A percentile compares a stretch with the other conserved stretches of the same genome.
Evolutionary conservation across 1,139 yeast species (phyloP).

Genomic region (Yamadazyma sp.): DNA sequence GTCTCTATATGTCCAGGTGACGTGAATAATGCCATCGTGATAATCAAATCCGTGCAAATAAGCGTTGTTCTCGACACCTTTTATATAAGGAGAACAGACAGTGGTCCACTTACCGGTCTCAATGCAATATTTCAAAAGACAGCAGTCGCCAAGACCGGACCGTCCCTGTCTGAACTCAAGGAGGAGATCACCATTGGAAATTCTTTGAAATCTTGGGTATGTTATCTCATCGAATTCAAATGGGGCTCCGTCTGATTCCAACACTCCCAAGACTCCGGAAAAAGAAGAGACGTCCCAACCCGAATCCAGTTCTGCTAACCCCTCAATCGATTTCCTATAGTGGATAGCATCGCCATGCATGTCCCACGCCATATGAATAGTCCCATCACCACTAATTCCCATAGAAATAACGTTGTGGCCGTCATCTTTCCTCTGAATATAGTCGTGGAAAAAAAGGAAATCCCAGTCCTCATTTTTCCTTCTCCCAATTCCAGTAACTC

Average conservation of each 20-base stretch:
- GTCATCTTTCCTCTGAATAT: slow-evolving; percentile 15
- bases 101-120: slow-evolving; percentile 10
- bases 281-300: slow-evolving; percentile 4
- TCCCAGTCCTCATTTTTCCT: slow-evolving; percentile 4
- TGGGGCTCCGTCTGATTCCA: background rate
- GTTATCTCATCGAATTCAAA: slow-evolving; percentile 12
- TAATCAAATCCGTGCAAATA: slow-evolving; percentile 18
- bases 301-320: slow-evolving; percentile 2
- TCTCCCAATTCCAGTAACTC: slow-evolving; percentile 7
- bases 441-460: slow-evolving; percentile 10
- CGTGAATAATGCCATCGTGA: slow-evolving; percentile 11
- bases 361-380: slow-evolving; percentile 18
- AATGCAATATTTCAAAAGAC: slow-evolving; percentile 11
- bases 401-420: slow-evolving; percentile 18
- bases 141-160: slow-evolving; percentile 19
- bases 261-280: background rate
- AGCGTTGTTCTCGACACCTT: slow-evolving; percentile 17
- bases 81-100: slow-evolving; percentile 12
- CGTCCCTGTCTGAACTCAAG: slow-evolving; percentile 17
- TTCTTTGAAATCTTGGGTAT: slow-evolving; percentile 17
- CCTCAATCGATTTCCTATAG: slow-evolving; percentile 7
- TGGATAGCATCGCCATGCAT: slow-evolving; percentile 17
- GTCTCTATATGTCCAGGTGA: slow-evolving; percentile 19
- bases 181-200: slow-evolving; percentile 14
- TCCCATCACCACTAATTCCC: slow-evolving; percentile 20